Base-by-base conservation (phyloP, 1,284 basidiomycete species). In the Heterobasidion irregulare region DNA sequence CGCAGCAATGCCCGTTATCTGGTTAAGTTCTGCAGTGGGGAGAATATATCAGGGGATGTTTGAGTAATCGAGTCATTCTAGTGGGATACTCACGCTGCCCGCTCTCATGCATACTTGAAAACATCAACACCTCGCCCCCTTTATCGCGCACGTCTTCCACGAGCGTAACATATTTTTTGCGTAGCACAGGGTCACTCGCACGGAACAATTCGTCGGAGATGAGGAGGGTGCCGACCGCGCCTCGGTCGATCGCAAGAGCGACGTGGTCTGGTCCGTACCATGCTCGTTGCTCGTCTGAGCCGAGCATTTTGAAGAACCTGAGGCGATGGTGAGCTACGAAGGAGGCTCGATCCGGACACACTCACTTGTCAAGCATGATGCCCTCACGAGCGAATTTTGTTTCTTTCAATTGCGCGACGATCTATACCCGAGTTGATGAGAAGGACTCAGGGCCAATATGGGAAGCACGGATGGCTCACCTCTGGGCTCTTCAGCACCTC, bases 221-320 rank as follows among this genome's bases (percentile, higher is more conserved):
- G 56, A 99, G 76, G 41, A 99, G 76, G 1, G 94, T 94, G 16
- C 95, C 94, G 54, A 99, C 87, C 0, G 97, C 97, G 1, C 94
- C 96, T 58, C 97, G 81, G 63, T 94, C 89, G 26, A 92, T 89
- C 5, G 97, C 97, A 15, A 98, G 78, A 52, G 82, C 76, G 55
- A 99, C 95, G 70, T 99, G 96, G 49, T 91, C 84, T 45, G 96
- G 94, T 0, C 97, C 96, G 69, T 99, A 99, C 96, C 97, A 99
- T 6, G 97, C 97, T 54, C 97, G 81, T 73, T 95, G 86, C 69
- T 98, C 95, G 65, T 99, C 94, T 6, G 80, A 82, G 0, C 90
- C 92, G 10, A 99, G 80, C 90, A 96, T 98, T 71, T 98, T 98
- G 75, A 93, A 93, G 73, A 98, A 98, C 65, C 94, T 97, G 6